phyloP scores from a whole-genome alignment of 495 filamentous ascomycete species.

The Acidiella bohemica region DNA sequence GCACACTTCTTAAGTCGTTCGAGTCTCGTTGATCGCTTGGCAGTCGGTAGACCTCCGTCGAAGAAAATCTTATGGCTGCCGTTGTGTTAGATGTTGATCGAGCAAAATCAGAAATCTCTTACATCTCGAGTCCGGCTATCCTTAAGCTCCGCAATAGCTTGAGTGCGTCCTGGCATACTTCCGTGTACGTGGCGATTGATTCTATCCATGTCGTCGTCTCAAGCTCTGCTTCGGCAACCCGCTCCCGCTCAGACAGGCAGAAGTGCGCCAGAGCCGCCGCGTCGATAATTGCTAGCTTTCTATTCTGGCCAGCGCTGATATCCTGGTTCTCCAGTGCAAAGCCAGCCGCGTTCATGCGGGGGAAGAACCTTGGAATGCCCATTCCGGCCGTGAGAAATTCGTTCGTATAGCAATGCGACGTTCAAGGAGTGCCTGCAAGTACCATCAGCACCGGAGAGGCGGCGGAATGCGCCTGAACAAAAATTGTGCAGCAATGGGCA shows the following conservation, averaged over 20 bases:
- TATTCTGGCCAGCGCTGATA: not conserved
- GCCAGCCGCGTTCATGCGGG: not conserved
- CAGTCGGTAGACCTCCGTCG: slow-evolving; percentile 9
- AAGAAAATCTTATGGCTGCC: slow-evolving; percentile 8
- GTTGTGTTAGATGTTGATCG: not conserved
- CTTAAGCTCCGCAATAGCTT: not conserved
- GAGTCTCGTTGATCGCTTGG: slow-evolving; percentile 3
- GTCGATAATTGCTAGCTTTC: not conserved
- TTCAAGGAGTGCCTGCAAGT: no score
- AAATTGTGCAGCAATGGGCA: no score
- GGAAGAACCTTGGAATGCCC: not conserved
- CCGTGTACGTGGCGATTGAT: not conserved
- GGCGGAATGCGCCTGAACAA: no score
- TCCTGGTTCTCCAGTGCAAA: not conserved
- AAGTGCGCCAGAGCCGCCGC: not conserved
- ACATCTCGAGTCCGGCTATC: not conserved
- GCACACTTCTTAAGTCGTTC: slow-evolving; percentile 1
- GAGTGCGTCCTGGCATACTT: not conserved
- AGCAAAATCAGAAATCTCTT: not conserved
- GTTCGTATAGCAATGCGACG: no score
- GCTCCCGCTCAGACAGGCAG: not conserved
- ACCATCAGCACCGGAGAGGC: no score
- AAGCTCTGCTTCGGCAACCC: not conserved
- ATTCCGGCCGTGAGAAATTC: no score
- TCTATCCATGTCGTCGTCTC: not conserved